Evolutionary conservation across 148 eudicot genomes (phyloP).

Genomic region (Silene uniflora): DNA sequence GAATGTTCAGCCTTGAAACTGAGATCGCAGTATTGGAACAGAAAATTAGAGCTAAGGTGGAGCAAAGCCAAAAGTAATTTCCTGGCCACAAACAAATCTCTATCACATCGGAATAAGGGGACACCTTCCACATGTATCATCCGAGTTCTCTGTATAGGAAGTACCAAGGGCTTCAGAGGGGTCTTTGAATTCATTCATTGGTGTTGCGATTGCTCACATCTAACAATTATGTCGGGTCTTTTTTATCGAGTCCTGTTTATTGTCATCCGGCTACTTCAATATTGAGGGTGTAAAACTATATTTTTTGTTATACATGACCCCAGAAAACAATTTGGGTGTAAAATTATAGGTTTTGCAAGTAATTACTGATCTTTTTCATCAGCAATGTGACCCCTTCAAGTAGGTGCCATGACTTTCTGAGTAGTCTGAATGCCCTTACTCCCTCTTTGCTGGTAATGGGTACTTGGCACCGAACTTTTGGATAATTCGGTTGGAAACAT

Average conservation of each 20-base stretch:
- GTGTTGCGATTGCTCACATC: conserved; percentile 12
- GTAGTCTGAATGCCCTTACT: not conserved
- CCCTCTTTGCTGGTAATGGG: not conserved
- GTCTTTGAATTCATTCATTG: conserved; percentile 29
- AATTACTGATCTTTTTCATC: conserved; percentile 11
- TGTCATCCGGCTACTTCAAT: conserved; percentile 19
- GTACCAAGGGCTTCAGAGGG: conserved; percentile 14
- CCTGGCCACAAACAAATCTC: conserved; percentile 6
- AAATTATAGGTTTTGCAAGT: conserved; percentile 24
- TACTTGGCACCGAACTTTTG: not conserved
- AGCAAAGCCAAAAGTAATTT: conserved; percentile 62
- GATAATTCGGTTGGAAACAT: not conserved
- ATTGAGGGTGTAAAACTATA: conserved; percentile 22
- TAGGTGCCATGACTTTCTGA: not conserved
- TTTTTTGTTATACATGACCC: conserved; percentile 10
- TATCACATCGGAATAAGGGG: conserved; percentile 40
- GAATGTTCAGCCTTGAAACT: conserved; percentile 94
- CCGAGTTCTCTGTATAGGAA: conserved; percentile 15
- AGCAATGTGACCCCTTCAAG: not conserved
- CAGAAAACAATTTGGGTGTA: conserved; percentile 15
- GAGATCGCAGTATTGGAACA: conserved; percentile 82
- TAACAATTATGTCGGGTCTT: conserved; percentile 25
- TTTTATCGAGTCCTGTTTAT: conserved; percentile 14
- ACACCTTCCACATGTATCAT: conserved; percentile 20
- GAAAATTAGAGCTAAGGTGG: conserved; percentile 90